Evolutionary conservation across 169 alveolate species (phyloP).

Genomic region (Fabrea salina): DNA sequence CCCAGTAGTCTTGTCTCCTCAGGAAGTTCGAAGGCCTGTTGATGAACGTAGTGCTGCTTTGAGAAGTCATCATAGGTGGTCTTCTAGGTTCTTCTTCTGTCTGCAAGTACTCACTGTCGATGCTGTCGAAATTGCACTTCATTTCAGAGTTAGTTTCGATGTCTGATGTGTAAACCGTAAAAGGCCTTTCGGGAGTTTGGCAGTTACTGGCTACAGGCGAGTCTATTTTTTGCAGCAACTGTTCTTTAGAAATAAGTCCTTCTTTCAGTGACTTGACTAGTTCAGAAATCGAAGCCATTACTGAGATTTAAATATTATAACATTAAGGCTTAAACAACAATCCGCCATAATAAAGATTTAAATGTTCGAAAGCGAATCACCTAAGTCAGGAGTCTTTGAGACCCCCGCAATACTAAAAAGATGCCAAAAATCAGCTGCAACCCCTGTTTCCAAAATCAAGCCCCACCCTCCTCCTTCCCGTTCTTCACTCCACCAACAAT

Average conservation of each 20-base stretch:
- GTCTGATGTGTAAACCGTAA: background rate
- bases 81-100: no score
- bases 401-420: background rate
- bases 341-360: no score
- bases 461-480: background rate
- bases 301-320: no score
- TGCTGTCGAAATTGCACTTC: background rate
- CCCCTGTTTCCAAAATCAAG: background rate
- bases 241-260: conserved; percentile 10
- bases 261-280: conserved; percentile 9
- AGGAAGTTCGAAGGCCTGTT: background rate
- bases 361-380: no score
- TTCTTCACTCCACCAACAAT: background rate
- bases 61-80: background rate
- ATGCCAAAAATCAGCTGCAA: background rate
- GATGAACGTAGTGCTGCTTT: background rate
- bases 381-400: no score
- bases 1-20: background rate
- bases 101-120: background rate
- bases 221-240: background rate
- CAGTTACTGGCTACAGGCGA: background rate
- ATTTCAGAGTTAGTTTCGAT: background rate
- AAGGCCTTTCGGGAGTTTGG: background rate
- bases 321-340: no score
- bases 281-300: background rate